A percentile compares a stretch with the other conserved stretches of the same genome.
Conservation (phyloP, 2,329 filamentous ascomycete genomes). For the Aschersonia sp. region DNA sequence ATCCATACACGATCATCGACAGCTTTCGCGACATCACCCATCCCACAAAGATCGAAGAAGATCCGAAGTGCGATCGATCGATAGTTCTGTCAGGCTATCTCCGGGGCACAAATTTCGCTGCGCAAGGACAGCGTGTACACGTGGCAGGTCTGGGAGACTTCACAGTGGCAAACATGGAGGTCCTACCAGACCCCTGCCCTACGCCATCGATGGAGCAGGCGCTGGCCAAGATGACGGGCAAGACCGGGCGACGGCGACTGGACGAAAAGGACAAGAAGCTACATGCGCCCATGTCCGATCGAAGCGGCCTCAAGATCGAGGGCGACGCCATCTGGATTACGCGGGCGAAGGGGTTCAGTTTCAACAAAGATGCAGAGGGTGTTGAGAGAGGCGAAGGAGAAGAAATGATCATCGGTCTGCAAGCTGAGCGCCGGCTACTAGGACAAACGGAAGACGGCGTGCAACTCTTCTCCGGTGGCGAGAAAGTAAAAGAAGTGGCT, state of each 20-base stretch:
- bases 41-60: constrained; percentile 76
- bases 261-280: constrained; percentile 96
- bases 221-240: constrained; percentile 69
- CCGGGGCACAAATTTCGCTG: constrained; percentile 84
- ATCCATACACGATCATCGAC: constrained; percentile 87
- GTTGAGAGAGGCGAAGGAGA: constrained; percentile 83
- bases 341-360: constrained; percentile 57
- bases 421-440: constrained; percentile 66
- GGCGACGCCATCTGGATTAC: constrained; percentile 92
- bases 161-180: constrained; percentile 69
- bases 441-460: constrained; percentile 74
- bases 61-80: constrained; percentile 80
- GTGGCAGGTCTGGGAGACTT: constrained; percentile 87
- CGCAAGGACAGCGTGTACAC: constrained; percentile 74
- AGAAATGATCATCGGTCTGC: constrained; percentile 81
- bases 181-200: constrained; percentile 84
- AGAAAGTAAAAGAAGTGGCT: constrained; percentile 45
- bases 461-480: constrained; percentile 69
- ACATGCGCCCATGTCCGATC: constrained; percentile 96
- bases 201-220: constrained; percentile 85
- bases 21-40: constrained; percentile 92
- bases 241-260: constrained; percentile 62
- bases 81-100: constrained; percentile 88
- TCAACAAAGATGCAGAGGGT: constrained; percentile 51
- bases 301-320: constrained; percentile 88